A percentile compares a stretch with the other conserved stretches of the same genome.
Conservation (phyloP, 2,329 filamentous ascomycete genomes). For the Penicillium sclerotigenum region DNA sequence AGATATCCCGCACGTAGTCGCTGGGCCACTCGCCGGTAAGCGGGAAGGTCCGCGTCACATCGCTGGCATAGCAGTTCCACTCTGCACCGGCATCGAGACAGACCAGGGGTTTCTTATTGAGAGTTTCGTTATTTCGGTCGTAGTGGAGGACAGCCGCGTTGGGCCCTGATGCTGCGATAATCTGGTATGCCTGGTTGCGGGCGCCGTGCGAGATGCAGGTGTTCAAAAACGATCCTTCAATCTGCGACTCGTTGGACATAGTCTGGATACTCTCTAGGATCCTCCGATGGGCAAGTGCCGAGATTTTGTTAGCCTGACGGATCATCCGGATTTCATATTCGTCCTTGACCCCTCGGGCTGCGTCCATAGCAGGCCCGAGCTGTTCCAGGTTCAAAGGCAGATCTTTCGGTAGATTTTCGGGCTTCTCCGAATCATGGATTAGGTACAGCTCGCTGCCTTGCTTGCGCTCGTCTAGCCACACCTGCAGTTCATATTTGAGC, state of each 20-base stretch:
- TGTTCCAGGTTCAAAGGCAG: slow-evolving; percentile 27
- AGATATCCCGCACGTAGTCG: slow-evolving; percentile 68
- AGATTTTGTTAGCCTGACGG: slow-evolving; percentile 67
- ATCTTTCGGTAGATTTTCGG: slow-evolving; percentile 19
- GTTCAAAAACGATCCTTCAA: slow-evolving; percentile 77
- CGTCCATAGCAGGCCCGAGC: slow-evolving; percentile 58
- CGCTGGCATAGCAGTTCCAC: slow-evolving; percentile 68
- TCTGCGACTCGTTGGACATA: slow-evolving; percentile 74
- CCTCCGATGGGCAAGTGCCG: slow-evolving; percentile 62
- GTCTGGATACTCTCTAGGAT: slow-evolving; percentile 60
- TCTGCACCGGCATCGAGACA: slow-evolving; percentile 81
- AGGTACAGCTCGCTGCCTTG: slow-evolving; percentile 34
- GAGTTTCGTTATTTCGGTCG: slow-evolving; percentile 69
- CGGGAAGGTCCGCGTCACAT: slow-evolving; percentile 83
- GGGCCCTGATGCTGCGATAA: slow-evolving; percentile 77
- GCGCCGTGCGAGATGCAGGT: slow-evolving; percentile 71
- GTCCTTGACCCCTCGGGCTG: slow-evolving; percentile 68
- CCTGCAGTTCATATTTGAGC: slow-evolving; percentile 50
- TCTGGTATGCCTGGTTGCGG: slow-evolving; percentile 80
- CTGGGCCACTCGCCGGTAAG: slow-evolving; percentile 62
- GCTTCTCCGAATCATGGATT: slow-evolving; percentile 38
- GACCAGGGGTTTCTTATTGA: slow-evolving; percentile 71
- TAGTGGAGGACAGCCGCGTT: slow-evolving; percentile 87
- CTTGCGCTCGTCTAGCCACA: slow-evolving; percentile 32
- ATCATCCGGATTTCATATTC: slow-evolving; percentile 72